Percentiles rank a stretch among this genome's conserved stretches.
Conservation (phyloP, 371 early-diverging fungal genomes). For the Syncephalastrum contaminatum region DNA sequence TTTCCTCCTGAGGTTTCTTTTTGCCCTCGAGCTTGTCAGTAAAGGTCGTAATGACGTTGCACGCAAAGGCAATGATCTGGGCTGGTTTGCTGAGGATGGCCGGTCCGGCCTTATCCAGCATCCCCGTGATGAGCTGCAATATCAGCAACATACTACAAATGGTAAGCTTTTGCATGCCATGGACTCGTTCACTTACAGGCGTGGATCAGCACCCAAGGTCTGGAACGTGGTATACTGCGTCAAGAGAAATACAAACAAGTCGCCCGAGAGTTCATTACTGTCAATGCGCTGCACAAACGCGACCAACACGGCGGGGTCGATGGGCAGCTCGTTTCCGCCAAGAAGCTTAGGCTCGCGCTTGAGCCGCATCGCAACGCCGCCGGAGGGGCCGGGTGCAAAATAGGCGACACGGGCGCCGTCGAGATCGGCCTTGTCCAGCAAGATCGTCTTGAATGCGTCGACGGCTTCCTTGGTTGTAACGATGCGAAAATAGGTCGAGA, state of each 20-base stretch:
- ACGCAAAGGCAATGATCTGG: conserved; percentile 78
- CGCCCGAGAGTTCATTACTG: conserved; percentile 64
- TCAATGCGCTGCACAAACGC: conserved; percentile 56
- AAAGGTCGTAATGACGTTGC: conserved; percentile 58
- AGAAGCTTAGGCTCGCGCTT: conserved; percentile 23
- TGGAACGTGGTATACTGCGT: conserved; percentile 67
- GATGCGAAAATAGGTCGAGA: conserved; percentile 57
- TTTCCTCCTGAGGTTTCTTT: conserved; percentile 10
- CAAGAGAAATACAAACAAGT: conserved; percentile 73
- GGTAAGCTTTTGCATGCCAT: not conserved
- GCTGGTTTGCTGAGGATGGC: conserved; percentile 72
- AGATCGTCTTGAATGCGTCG: conserved; percentile 50
- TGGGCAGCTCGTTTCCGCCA: conserved; percentile 51
- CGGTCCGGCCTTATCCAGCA: conserved; percentile 74
- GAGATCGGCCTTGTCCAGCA: conserved; percentile 49
- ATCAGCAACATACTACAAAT: conserved; percentile 49
- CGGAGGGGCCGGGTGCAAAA: conserved; percentile 58
- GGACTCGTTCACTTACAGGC: conserved; percentile 30
- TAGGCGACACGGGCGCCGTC: conserved; percentile 50
- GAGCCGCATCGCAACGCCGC: conserved; percentile 54
- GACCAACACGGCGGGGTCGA: conserved; percentile 58
- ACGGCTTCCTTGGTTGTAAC: conserved; percentile 47
- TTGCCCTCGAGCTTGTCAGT: conserved; percentile 23
- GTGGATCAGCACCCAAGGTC: conserved; percentile 33
- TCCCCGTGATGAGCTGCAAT: conserved; percentile 59